phyloP scores from a whole-genome alignment of 1,284 basidiomycete genomes.

The Leccinum fallax region DNA sequence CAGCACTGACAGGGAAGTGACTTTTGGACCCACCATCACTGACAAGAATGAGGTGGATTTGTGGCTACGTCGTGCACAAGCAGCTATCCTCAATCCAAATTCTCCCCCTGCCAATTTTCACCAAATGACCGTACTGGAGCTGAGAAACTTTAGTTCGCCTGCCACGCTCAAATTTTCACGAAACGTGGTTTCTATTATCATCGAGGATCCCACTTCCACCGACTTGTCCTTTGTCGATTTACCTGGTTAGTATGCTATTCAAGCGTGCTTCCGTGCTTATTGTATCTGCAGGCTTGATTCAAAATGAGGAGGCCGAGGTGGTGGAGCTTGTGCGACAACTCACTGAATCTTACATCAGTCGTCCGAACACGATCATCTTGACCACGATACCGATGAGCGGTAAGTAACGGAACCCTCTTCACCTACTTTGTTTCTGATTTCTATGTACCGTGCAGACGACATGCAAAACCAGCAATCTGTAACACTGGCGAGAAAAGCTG shows the following conservation, averaged over 20 bases:
- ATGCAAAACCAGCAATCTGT: conserved; percentile 65
- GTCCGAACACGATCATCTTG: conserved; percentile 54
- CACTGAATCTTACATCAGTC: conserved; percentile 47
- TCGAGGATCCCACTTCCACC: conserved; percentile 45
- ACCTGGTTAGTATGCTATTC: conserved; percentile 42
- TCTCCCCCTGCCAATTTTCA: conserved; percentile 37
- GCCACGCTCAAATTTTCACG: conserved; percentile 50
- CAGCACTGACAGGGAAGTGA: conserved; percentile 18
- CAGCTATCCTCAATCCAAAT: conserved; percentile 54
- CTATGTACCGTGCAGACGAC: conserved; percentile 48
- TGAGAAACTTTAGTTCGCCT: conserved; percentile 26
- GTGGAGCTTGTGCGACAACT: conserved; percentile 51
- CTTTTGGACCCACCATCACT: conserved; percentile 44
- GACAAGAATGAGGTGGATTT: conserved; percentile 49
- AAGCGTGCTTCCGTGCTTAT: conserved; percentile 3
- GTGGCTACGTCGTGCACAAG: conserved; percentile 60
- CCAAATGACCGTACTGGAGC: conserved; percentile 34
- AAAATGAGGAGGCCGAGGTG: conserved; percentile 47
- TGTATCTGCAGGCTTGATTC: conserved; percentile 49
- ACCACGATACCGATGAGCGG: conserved; percentile 65
- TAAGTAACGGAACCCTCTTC: conserved; percentile 26
- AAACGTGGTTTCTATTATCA: conserved; percentile 54
- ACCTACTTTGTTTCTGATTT: neutral
- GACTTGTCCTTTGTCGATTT: conserved; percentile 55
- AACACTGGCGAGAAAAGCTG: conserved; percentile 51